Evolutionary conservation across 306 rosid genomes (phyloP), one percentile per base, ranked within the genome.

Genomic region (Sesbania bispinosa): DNA sequence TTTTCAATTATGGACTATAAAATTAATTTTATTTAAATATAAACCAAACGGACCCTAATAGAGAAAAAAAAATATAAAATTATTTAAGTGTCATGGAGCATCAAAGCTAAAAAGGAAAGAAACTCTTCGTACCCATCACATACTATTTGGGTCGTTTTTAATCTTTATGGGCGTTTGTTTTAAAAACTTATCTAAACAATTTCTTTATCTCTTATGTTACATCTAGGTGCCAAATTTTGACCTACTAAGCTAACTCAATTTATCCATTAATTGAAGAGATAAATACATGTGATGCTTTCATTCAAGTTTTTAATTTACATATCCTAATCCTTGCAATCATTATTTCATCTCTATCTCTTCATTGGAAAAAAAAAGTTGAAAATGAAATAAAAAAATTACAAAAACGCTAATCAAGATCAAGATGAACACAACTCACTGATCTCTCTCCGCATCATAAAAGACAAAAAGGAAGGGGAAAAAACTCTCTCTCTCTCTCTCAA

Each of bases 321-420:
- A 61, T 76, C 43, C 60, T 59, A 65, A 62, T 75, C 62, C 47
- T 24, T 72, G 65, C 53, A 79, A 74, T 59, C 76, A 79, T 75
- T 53, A 72, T 75, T 81, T 57, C 83, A 75, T 77, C 69, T 24
- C 38, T 58, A 70, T 79, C 74, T 60, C 69, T 53, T 77, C 48
- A 16, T 74, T 71, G 63, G 39, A 32, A 59, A 67, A 32, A 59
- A 67, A 38, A 19, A 19, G 45, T 52, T 26, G 27, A 45, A 62
- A 57, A 79, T 42, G 43, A 53, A 36, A 67, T 51, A 23, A 42
- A 60, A n/a, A 58, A 48, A 48, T 47, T 80, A 59, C 73, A 74
- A 78, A 35, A 64, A 32, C 39, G 10, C 76, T 81, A 74, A 48
- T 70, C 61, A 75, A 62, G 53, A 70, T 47, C 27, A 73, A 66